A percentile compares a stretch with the other conserved stretches of the same genome.
phyloP scores from a whole-genome alignment of 2,329 filamentous ascomycete species.

The Aspergillus texensis region DNA sequence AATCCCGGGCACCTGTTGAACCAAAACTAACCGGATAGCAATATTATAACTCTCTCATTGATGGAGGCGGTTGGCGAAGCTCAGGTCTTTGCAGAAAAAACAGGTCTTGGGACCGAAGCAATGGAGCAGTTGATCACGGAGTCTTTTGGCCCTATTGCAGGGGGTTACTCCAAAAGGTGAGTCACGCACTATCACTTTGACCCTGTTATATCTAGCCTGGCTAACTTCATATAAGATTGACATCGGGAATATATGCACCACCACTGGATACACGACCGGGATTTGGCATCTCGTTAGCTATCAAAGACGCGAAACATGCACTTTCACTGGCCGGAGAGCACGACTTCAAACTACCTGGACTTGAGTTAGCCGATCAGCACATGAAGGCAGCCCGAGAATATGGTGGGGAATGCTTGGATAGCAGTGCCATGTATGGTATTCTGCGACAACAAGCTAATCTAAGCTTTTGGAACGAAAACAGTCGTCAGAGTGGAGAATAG shows the following conservation, averaged over 20 bases:
- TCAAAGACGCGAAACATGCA: not conserved
- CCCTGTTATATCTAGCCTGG: not conserved
- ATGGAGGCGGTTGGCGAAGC: constrained; percentile 55
- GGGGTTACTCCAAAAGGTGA: not conserved
- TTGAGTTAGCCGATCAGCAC: not conserved
- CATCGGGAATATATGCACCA: not conserved
- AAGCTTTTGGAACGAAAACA: not conserved
- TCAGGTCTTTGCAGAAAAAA: constrained; percentile 53
- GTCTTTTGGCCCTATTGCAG: not conserved
- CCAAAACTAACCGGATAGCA: constrained; percentile 31
- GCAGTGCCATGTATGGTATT: not conserved
- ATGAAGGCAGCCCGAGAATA: not conserved
- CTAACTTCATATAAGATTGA: not conserved
- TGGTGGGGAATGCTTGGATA: not conserved
- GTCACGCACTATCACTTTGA: not conserved
- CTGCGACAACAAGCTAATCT: not conserved
- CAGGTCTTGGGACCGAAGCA: constrained; percentile 42
- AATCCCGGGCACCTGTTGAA: not conserved
- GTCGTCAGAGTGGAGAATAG: not conserved
- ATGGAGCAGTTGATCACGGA: constrained; percentile 43
- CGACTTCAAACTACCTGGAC: not conserved
- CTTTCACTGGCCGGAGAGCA: not conserved
- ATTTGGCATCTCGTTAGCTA: not conserved
- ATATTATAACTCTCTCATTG: constrained; percentile 53
- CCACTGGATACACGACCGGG: not conserved